A percentile compares a stretch with the other conserved stretches of the same genome.
Conservation (phyloP, 2,329 filamentous ascomycete species). For the Celoporthe dispersa region DNA sequence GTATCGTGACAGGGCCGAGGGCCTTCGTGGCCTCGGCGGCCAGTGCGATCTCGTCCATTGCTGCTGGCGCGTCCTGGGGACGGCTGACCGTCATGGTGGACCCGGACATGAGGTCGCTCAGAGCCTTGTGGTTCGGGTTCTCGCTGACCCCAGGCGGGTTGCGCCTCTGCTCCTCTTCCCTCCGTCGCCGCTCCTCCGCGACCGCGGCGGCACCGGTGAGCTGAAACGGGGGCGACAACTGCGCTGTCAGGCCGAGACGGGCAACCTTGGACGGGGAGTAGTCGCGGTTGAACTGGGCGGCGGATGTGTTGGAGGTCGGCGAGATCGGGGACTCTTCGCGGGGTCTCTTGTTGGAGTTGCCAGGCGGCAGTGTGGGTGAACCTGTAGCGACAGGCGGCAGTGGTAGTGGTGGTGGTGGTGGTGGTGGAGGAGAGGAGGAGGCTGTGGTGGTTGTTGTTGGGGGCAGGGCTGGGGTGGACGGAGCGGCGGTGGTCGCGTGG, state of each 20-base stretch:
- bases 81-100: constrained; percentile 59
- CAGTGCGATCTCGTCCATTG: constrained; percentile 31
- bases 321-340: constrained; percentile 53
- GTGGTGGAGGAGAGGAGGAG: constrained; percentile 41
- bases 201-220: constrained; percentile 59
- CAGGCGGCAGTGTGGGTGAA: constrained; percentile 43
- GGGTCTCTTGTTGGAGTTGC: constrained; percentile 54
- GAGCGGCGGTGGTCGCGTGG: constrained; percentile 35
- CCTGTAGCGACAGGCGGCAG: constrained; percentile 43
- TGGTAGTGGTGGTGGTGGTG: constrained; percentile 45
- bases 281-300: constrained; percentile 41
- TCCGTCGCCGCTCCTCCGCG: constrained; percentile 56
- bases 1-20: constrained; percentile 38
- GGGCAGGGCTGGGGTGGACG: constrained; percentile 39
- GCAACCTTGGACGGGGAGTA: constrained; percentile 60
- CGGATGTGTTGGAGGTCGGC: constrained; percentile 37
- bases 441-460: constrained; percentile 9
- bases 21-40: constrained; percentile 40
- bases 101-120: constrained; percentile 59
- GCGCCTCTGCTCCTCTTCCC: constrained; percentile 49
- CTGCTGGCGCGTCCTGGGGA: constrained; percentile 54
- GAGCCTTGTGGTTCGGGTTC: constrained; percentile 57
- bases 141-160: constrained; percentile 53
- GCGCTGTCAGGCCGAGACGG: constrained; percentile 47
- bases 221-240: constrained; percentile 48